Conservation (phyloP, 345 rosid genomes). For the Arabis alpina region DNA sequence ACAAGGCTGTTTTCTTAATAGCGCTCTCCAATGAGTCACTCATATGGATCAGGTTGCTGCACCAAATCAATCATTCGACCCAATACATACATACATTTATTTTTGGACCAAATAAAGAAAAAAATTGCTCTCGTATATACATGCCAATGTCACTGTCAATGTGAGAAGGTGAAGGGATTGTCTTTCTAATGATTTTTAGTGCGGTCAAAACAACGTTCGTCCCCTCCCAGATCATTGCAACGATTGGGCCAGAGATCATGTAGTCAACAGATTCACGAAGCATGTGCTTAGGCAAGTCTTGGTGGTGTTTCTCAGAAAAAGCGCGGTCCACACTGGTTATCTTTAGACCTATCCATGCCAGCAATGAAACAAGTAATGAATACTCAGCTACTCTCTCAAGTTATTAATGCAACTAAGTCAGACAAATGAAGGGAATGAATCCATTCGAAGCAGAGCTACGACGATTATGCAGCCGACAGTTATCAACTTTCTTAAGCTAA, state of each 20-base stretch:
- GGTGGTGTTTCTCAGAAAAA: slow-evolving; percentile 91
- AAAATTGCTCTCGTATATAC: slow-evolving; percentile 17
- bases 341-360: slow-evolving; percentile 62
- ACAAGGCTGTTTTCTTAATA: slow-evolving; percentile 78
- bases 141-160: slow-evolving; percentile 94
- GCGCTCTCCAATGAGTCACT: slow-evolving; percentile 88
- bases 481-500: no score
- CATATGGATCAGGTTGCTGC: slow-evolving; percentile 69
- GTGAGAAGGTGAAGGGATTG: slow-evolving; percentile 80
- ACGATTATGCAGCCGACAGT: no score
- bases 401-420: no score
- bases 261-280: slow-evolving; percentile 82
- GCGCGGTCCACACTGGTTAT: slow-evolving; percentile 63
- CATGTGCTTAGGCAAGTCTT: slow-evolving; percentile 81
- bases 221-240: slow-evolving; percentile 98
- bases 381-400: no score
- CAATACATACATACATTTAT: no score
- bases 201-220: slow-evolving; percentile 81
- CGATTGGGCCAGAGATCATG: slow-evolving; percentile 93
- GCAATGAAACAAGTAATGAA: background rate
- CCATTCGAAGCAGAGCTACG: no score
- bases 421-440: no score
- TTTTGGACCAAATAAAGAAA: no score
- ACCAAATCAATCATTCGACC: no score
- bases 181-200: slow-evolving; percentile 86